phyloP scores from a whole-genome alignment of 2,329 filamentous ascomycete genomes.

The Phialemoniopsis sp. region DNA sequence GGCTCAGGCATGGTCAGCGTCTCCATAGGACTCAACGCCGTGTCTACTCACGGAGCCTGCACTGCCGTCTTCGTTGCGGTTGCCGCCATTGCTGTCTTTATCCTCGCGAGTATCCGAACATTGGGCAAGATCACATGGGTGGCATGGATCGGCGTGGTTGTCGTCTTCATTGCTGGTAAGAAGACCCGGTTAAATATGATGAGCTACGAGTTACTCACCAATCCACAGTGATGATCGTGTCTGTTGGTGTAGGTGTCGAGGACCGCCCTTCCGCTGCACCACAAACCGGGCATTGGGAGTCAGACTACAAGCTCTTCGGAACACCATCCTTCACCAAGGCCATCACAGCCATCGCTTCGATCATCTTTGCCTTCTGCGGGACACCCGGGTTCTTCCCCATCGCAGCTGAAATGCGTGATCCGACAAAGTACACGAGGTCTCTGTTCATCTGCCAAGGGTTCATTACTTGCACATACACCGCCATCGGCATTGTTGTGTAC shows the following conservation, averaged over 20 bases:
- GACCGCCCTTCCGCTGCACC: constrained; percentile 54
- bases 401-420: constrained; percentile 60
- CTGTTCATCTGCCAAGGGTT: too few species aligned
- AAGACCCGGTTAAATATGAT: too few species aligned
- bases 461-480: constrained; percentile 44
- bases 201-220: too few species aligned
- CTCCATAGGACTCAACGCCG: constrained; percentile 53
- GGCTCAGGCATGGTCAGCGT: too few species aligned
- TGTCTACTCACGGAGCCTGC: constrained; percentile 53
- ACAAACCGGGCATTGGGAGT: constrained; percentile 38
- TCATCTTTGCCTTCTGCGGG: constrained; percentile 55
- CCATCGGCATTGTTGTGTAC: constrained; percentile 59
- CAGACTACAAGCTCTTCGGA: constrained; percentile 53
- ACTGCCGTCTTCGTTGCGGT: constrained; percentile 55
- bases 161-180: constrained; percentile 49
- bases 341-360: constrained; percentile 50
- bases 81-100: constrained; percentile 42
- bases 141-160: constrained; percentile 56
- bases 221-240: constrained; percentile 39
- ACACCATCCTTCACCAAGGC: constrained; percentile 54
- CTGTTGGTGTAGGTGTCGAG: constrained; percentile 52
- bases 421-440: constrained; percentile 52
- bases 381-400: constrained; percentile 60
- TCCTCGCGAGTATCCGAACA: constrained; percentile 49
- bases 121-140: constrained; percentile 59